Conservation (phyloP, 2,329 filamentous ascomycete species). For the Stemphylium beticola region DNA sequence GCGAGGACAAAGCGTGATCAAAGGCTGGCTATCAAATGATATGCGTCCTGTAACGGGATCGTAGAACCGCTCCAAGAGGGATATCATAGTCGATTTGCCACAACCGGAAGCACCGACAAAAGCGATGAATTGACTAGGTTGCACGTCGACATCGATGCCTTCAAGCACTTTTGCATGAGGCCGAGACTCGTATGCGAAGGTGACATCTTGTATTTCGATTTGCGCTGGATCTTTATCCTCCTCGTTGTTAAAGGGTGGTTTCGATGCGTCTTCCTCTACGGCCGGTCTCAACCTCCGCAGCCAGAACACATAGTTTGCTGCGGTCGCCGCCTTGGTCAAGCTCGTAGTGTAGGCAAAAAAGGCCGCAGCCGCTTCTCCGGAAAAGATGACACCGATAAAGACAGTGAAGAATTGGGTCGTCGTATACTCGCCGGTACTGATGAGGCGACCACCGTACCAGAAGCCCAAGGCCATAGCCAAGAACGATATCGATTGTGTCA, state of each 20-base stretch:
- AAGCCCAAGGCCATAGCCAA: constrained; percentile 45
- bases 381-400: constrained; percentile 63
- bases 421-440: constrained; percentile 57
- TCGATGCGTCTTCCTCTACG: constrained; percentile 47
- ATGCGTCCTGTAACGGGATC: constrained; percentile 82
- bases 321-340: constrained; percentile 94
- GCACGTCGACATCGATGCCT: constrained; percentile 72
- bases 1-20: constrained; percentile 75
- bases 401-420: constrained; percentile 92
- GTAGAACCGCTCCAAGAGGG: constrained; percentile 91
- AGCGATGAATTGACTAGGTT: constrained; percentile 80
- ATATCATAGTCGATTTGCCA: constrained; percentile 92
- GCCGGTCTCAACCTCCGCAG: constrained; percentile 48
- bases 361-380: constrained; percentile 72
- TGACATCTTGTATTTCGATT: constrained; percentile 66
- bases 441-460: constrained; percentile 47
- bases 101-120: constrained; percentile 91
- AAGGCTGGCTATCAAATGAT: constrained; percentile 79
- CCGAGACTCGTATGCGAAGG: constrained; percentile 80
- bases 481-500: constrained; percentile 76
- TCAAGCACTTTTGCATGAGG: constrained; percentile 80
- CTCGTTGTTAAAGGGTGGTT: constrained; percentile 40
- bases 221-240: constrained; percentile 42
- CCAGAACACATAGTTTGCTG: constrained; percentile 65
- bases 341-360: constrained; percentile 95